Evolutionary conservation across 2,329 filamentous ascomycete genomes (phyloP), one percentile per base, ranked within the genome.

Genomic region (Orbilia ellipsospora): DNA sequence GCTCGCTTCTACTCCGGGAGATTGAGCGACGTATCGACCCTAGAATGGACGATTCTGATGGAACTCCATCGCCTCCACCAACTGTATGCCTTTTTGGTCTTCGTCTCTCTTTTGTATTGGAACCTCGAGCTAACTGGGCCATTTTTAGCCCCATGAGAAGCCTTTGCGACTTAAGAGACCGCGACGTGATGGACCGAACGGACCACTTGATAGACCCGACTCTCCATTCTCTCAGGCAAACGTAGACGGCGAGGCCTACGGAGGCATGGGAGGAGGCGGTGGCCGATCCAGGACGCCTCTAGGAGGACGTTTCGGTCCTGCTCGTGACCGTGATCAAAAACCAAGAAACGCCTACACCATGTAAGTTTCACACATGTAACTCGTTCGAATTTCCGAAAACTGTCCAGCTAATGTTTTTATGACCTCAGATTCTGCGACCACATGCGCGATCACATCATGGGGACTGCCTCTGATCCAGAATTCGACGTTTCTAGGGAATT

Each of bases 11-110:
- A 55, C 86, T 91, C 40, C 89, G 92, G 80, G 89, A 93, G 81
- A 86, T 95, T 50, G 86, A 89, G 18, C 90, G 90, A 80, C 88
- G 92, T 78, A 93, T 91, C 16, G 91, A 90, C 82, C 86, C 88
- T 78, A 90, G 90, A 78, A 89, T 91, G 56, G 89, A 92, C 81
- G 90, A 94, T 81, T 92, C 90, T 8, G 91, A 94, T 79, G 90
- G 90, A 79, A 92, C 90, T 81, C 90, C 90, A 5, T 92, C 90
- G 80, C 90, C 91, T n/a, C 91, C 91, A 23, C 90, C 91, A 51
- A 93, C 91, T 79, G 90, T 92, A 88, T 78, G 88, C 83, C 64
- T 4, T 40, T 40, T n/a, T 31, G 54, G 26, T 52, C 16, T 18
- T 20, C 16, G 2, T 18, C 10, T 52, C 18, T 18, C 18, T 23